Evolutionary conservation across 805 yeast genomes (phyloP), one percentile per base, ranked within the genome.

Genomic region (Blastobotrys chiropterorum): DNA sequence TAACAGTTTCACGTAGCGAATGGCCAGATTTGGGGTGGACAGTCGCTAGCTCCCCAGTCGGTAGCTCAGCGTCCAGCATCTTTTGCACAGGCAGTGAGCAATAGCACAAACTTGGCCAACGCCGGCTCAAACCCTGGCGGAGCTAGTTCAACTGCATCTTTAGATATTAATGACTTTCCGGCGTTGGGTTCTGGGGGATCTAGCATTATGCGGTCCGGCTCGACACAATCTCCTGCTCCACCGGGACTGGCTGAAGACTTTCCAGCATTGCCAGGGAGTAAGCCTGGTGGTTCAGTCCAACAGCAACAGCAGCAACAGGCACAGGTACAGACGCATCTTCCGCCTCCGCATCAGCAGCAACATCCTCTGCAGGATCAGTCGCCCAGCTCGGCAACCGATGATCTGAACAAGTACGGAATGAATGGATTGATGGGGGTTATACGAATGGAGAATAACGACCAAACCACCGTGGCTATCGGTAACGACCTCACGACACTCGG

Each of bases 401-500:
- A 80, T 26, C 73, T 80, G 69, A 84, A 79, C 51, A 76, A 72
- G 61, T 88, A 74, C 65, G 95, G 95, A 1, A 67, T 89, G 51
- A 75, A 76, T 51, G 90, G 90, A 0, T 68, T 88, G 40, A 59
- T 78, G 14, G 74, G 82, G 15, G 72, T 86, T 16, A 72, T 85
- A 46, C 77, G 76, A 51, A 78, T 80, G 77, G 87, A 83, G 49
- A 77, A 78, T 53, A 74, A 67, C 38, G 92, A 85, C 53, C 77
- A 80, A 53, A 78, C 81, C 8, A 75, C 80, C 17, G 79, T 85
- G 47, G 85, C 90, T 3, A 73, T 85, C 51, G 96, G 96, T 7
- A 81, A 82, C 22, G 95, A 89, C 62, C 69, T 87, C 44, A 79
- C 77, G 52, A 77, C 81, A 61, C 65, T 83, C 34, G 94, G 92